Evolutionary conservation across 345 rosid species (phyloP).

Genomic region (Xanthoceras sorbifolium): DNA sequence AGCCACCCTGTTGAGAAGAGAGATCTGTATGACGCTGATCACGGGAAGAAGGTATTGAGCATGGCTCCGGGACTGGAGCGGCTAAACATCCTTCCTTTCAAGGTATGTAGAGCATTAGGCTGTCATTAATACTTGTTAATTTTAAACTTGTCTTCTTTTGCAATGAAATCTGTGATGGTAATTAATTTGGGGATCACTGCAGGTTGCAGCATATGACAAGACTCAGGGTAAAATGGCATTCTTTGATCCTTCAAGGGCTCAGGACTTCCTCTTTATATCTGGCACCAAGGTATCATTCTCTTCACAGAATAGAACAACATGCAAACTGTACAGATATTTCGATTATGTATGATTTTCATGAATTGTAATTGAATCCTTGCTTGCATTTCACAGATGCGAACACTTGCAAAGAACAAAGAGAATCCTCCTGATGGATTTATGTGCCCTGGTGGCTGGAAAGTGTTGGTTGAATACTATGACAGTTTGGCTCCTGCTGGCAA

Average conservation of each 20-base stretch:
- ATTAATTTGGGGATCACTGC: conserved; percentile 15
- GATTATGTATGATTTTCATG: neutral
- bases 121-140: neutral
- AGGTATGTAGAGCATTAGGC: conserved; percentile 43
- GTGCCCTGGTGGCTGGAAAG: conserved; percentile 98
- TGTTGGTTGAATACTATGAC: conserved; percentile 85
- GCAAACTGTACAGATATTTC: neutral
- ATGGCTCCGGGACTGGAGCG: conserved; percentile 98
- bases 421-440: conserved; percentile 94
- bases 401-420: conserved; percentile 91
- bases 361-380: conserved; percentile 10
- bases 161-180: neutral
- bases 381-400: conserved; percentile 64
- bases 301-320: neutral
- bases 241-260: conserved; percentile 90
- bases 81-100: conserved; percentile 95
- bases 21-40: conserved; percentile 97
- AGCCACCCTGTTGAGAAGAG: conserved; percentile 93
- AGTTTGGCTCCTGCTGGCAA: conserved; percentile 55
- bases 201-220: conserved; percentile 97
- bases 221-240: conserved; percentile 98
- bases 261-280: conserved; percentile 90
- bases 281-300: conserved; percentile 78
- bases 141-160: neutral
- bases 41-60: conserved; percentile 94